phyloP scores from a whole-genome alignment of 2,329 filamentous ascomycete genomes.

The Cercospora sojina region DNA sequence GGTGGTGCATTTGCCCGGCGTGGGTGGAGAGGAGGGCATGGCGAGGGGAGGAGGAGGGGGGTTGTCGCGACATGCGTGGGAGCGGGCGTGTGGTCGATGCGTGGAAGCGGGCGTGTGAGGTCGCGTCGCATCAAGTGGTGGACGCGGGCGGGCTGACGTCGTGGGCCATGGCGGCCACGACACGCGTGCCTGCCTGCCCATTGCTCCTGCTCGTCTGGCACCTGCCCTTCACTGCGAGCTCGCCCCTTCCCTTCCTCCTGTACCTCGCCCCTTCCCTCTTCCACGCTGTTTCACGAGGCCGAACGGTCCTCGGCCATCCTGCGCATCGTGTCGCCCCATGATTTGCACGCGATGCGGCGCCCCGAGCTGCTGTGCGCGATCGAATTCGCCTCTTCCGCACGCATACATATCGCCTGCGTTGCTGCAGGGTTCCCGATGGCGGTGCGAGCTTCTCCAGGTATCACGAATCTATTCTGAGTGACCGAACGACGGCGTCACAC shows the following conservation, averaged over 20 bases:
- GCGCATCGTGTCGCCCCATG: not conserved
- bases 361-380: slow-evolving; percentile 4
- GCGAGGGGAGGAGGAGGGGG: not conserved
- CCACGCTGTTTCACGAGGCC: not conserved
- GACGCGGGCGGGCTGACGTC: not conserved
- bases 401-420: slow-evolving; percentile 4
- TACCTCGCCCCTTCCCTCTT: not conserved
- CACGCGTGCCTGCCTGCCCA: not conserved
- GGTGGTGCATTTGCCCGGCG: not conserved
- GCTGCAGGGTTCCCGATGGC: slow-evolving; percentile 11
- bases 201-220: not conserved
- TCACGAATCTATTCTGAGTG: slow-evolving; percentile 17
- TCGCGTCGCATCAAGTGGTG: not conserved
- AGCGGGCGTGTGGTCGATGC: not conserved
- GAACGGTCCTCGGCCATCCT: not conserved
- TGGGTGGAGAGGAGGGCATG: not conserved
- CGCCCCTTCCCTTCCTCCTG: not conserved
- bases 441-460: slow-evolving; percentile 7
- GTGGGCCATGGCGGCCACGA: not conserved
- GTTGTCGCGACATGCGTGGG: not conserved
- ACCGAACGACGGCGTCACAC: slow-evolving; percentile 12
- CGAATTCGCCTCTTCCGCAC: slow-evolving; percentile 3
- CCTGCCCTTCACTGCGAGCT: not conserved
- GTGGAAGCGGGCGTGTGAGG: not conserved
- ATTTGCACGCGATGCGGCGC: not conserved